Conservation (phyloP, 768 basidiomycete species). For the Podaxis rugospora region DNA sequence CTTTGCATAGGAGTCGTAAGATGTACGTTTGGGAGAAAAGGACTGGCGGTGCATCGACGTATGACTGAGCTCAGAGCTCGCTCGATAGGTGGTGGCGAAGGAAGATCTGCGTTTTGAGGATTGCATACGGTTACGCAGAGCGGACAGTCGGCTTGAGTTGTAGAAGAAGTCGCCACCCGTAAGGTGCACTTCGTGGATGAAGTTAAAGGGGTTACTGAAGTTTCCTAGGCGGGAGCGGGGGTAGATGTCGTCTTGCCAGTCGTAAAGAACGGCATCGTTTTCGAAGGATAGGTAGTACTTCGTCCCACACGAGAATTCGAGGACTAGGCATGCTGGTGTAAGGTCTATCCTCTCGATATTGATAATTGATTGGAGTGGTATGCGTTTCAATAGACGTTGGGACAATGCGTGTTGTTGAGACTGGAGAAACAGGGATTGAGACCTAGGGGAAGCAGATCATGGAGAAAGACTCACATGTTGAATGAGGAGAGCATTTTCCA, state of each 20-base stretch:
- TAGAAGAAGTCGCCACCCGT: conserved; percentile 5
- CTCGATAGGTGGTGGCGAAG: not conserved
- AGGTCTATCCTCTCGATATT: conserved; percentile 36
- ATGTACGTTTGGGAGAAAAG: conserved; percentile 8
- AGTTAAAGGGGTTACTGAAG: conserved; percentile 31
- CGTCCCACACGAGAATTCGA: conserved; percentile 26
- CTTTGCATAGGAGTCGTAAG: conserved; percentile 4
- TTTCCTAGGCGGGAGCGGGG: conserved; percentile 31
- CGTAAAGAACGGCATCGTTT: conserved; percentile 36
- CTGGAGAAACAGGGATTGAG: not conserved
- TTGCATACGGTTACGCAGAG: conserved; percentile 11
- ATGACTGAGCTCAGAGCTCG: conserved; percentile 11
- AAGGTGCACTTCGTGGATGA: conserved; percentile 37
- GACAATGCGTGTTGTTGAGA: conserved; percentile 2
- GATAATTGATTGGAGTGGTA: conserved; percentile 30
- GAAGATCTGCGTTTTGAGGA: conserved; percentile 6
- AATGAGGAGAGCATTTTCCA: conserved; percentile 11
- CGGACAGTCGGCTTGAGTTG: conserved; percentile 1
- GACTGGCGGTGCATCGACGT: conserved; percentile 1
- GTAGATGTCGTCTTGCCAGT: conserved; percentile 44
- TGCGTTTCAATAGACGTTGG: conserved; percentile 14
- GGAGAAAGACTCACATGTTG: conserved; percentile 5
- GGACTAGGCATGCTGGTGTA: conserved; percentile 29
- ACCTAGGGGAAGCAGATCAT: not conserved
- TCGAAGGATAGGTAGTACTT: conserved; percentile 32